phyloP scores from a whole-genome alignment of 495 filamentous ascomycete genomes.

The Penicillium coffeae region DNA sequence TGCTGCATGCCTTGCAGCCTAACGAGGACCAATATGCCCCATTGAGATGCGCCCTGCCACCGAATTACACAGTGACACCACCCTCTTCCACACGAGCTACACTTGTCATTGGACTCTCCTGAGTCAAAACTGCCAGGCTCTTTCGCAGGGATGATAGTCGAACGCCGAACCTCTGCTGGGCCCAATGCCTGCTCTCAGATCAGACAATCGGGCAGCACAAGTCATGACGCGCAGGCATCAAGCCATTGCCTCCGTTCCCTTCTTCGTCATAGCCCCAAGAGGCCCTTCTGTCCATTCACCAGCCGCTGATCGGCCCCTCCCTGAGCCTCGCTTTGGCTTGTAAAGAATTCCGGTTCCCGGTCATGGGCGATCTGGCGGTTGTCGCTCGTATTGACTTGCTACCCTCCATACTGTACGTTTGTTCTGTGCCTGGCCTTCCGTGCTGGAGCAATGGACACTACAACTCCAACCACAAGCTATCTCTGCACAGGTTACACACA shows the following conservation, averaged over 20 bases:
- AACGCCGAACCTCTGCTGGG: background rate
- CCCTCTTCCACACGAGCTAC: slow-evolving; percentile 7
- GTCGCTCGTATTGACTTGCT: too few species aligned
- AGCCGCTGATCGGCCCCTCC: slow-evolving; percentile 18
- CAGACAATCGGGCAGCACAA: slow-evolving; percentile 20
- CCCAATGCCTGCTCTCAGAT: slow-evolving; percentile 8
- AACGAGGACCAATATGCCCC: slow-evolving; percentile 22
- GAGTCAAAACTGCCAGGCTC: too few species aligned
- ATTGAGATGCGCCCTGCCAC: slow-evolving; percentile 16
- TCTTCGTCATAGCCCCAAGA: slow-evolving; percentile 12
- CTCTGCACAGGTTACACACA: slow-evolving; percentile 21
- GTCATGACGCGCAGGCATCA: slow-evolving; percentile 22
- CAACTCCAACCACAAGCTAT: slow-evolving; percentile 4
- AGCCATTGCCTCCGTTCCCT: background rate
- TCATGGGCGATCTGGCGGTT: too few species aligned
- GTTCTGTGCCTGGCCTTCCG: background rate
- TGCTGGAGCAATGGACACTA: slow-evolving; percentile 1
- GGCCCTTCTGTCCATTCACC: slow-evolving; percentile 5
- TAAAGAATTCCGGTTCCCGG: background rate
- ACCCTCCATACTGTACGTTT: too few species aligned
- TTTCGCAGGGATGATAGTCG: slow-evolving; percentile 3
- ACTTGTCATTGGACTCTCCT: background rate
- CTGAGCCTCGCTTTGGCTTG: slow-evolving; percentile 7
- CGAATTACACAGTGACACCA: slow-evolving; percentile 28
- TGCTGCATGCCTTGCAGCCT: slow-evolving; percentile 29